Evolutionary conservation across 2,329 filamentous ascomycete genomes (phyloP).

Genomic region (Nannizziopsis arthrosporioides): DNA sequence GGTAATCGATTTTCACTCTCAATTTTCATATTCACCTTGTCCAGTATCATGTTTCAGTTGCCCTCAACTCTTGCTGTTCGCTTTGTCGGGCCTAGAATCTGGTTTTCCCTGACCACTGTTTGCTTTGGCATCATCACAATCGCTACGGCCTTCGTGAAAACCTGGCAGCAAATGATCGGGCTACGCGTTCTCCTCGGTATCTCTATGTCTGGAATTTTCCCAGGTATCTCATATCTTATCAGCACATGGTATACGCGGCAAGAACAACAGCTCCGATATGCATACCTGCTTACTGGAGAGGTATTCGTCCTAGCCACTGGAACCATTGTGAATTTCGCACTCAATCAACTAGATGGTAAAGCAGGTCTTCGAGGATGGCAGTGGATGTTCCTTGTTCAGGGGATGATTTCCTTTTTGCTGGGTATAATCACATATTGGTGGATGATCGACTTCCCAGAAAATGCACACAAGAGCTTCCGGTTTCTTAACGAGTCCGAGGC

Average conservation of each 20-base stretch:
- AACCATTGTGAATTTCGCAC: slow-evolving; percentile 54
- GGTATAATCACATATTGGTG: slow-evolving; percentile 55
- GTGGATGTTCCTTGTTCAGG: slow-evolving; percentile 59
- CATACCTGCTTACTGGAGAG: slow-evolving; percentile 52
- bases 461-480: slow-evolving; percentile 43
- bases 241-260: slow-evolving; percentile 52
- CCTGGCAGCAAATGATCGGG: slow-evolving; percentile 59
- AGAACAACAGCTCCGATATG: slow-evolving; percentile 56
- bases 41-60: slow-evolving; percentile 56
- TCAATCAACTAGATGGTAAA: slow-evolving; percentile 51
- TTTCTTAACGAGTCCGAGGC: slow-evolving; percentile 49
- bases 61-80: slow-evolving; percentile 57
- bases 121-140: slow-evolving; percentile 55
- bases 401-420: slow-evolving; percentile 47
- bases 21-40: slow-evolving; percentile 62
- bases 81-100: slow-evolving; percentile 51
- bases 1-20: slow-evolving; percentile 57
- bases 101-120: slow-evolving; percentile 50
- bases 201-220: slow-evolving; percentile 42
- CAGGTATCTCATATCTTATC: slow-evolving; percentile 35
- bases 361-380: slow-evolving; percentile 51
- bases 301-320: slow-evolving; percentile 55
- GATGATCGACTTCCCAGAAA: slow-evolving; percentile 59
- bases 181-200: slow-evolving; percentile 55
- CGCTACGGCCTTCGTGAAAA: slow-evolving; percentile 55